Evolutionary conservation across 495 filamentous ascomycete species (phyloP), one percentile per base, ranked within the genome.

Genomic region (Neurospora sp.): DNA sequence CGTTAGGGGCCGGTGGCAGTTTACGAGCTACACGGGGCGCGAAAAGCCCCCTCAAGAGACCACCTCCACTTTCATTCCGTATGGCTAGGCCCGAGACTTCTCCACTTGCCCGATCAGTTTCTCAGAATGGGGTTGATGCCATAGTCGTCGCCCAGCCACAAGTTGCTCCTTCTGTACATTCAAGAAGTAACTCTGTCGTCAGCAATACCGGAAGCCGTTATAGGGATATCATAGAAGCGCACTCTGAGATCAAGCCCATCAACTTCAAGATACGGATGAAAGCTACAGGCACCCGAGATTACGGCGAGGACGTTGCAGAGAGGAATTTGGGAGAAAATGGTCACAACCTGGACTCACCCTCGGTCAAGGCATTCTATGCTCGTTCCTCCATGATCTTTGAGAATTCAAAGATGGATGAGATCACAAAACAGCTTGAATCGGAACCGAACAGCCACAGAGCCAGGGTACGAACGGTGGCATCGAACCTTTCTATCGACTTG

Each of bases 251-350:
- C 69, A 82, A 78, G 28, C 83, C 85, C 6, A 74, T 75, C 8
- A 80, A 86, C 70, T 87, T 85, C 77, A 77, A 78, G 71, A 80
- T 76, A n/a, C 80, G 85, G 62, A 77, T 85, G 10, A 79, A 84
- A 69, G 85, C 86, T 10, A 76, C 84, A 15, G 86, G 86, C 0
- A 77, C 80, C 2, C 82, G 81, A 70, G 84, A 85, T 70, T 88
- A 86, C 71, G 86, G 84, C 40, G 86, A 89, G 76, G 87, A 88
- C 75, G 86, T 89, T 0, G 87, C 87, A 6, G 86, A 88, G 59
- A 79, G 87, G 34, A 89, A 89, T 71, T 82, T 87, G 66, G 78
- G 72, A 21, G 74, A 79, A 70, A 85, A 81, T 66, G 79, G 80
- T 2, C 78, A 78, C 70, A 70, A 79, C 39, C 74, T 81, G 7